A percentile compares a stretch with the other conserved stretches of the same genome.
phyloP scores from a whole-genome alignment of 1,139 yeast species.

The Lodderomyces jiufengensis region DNA sequence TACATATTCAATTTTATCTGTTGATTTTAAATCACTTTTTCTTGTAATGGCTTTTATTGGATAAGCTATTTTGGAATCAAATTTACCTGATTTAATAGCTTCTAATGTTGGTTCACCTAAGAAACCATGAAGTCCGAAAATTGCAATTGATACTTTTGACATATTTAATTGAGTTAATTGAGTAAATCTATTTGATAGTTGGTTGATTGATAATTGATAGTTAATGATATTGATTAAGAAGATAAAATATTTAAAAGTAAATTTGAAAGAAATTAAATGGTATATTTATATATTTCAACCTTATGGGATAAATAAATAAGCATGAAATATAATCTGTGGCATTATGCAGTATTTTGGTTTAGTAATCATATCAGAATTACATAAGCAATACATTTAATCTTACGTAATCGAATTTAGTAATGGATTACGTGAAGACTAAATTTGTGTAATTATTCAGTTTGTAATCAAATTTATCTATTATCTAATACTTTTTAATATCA shows the following conservation, averaged over 20 bases:
- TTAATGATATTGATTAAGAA: background rate
- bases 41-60: slow-evolving; percentile 55
- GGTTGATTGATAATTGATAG: background rate
- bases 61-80: slow-evolving; percentile 37
- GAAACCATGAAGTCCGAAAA: slow-evolving; percentile 52
- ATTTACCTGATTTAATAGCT: slow-evolving; percentile 43
- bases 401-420: too few relatives aligned
- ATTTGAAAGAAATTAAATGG: background rate
- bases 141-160: slow-evolving; percentile 37
- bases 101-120: slow-evolving; percentile 47
- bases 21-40: slow-evolving; percentile 31
- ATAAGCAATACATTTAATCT: too few relatives aligned
- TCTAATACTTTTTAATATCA: too few relatives aligned
- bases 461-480: too few relatives aligned
- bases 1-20: slow-evolving; percentile 41
- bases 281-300: slow-evolving; percentile 49
- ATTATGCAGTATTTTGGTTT: too few relatives aligned
- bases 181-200: background rate
- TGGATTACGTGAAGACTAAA: too few relatives aligned
- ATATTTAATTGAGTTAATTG: slow-evolving; percentile 3
- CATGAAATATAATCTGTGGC: background rate
- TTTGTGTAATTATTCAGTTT: too few relatives aligned
- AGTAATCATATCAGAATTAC: too few relatives aligned
- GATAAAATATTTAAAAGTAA: background rate
- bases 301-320: too few relatives aligned